Base-by-base conservation (phyloP, 805 yeast genomes). In the Yarrowia keelungensis region DNA sequence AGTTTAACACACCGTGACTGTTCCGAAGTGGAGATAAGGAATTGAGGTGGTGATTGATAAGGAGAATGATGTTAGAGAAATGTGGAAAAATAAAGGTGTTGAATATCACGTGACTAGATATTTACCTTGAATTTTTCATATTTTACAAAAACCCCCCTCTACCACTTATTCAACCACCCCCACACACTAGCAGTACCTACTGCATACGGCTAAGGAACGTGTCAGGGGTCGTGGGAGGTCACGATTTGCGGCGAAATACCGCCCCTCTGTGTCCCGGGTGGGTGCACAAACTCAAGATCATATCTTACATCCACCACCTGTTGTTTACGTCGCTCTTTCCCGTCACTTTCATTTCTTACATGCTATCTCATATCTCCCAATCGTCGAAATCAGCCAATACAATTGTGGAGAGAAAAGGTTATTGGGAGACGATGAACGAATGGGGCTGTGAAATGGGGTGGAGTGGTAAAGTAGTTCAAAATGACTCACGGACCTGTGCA, bases 11-110 rank as follows among this genome's bases (percentile, higher is more conserved):
- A 19, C 59, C 59, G 59, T 53, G 59, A 53, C 45, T 39, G 45
- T 19, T 53, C 59, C 59, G 59, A 53, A 53, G 59, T 53, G 59
- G 59, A 53, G 59, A 53, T 53, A 53, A 53, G 59, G 59, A 53
- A 38, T 8, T 9, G 11, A 9, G 39, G 9, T 8, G 42, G 36
- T 36, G 15, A 39, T 14, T 4, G 15, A 9, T 7, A 8, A 5
- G 4, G 2, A 22, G 12, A 19, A 19, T 19, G 8, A 32, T 9
- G 32, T 9, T n/a, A 4, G 39, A 9, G 0, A 36, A 38, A 11
- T 16, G 5, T 19, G 32, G 12, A 14, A 51, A 51, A 36, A 12
- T 3, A 8, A 19, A 19, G 19, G 32, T 10, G n/a, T 4, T n/a
- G 8, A n/a, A 8, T 19, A 1, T 42, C 46, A 42, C 46, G 11